phyloP scores from a whole-genome alignment of 2,329 filamentous ascomycete species.

The Fusarium sp. region DNA sequence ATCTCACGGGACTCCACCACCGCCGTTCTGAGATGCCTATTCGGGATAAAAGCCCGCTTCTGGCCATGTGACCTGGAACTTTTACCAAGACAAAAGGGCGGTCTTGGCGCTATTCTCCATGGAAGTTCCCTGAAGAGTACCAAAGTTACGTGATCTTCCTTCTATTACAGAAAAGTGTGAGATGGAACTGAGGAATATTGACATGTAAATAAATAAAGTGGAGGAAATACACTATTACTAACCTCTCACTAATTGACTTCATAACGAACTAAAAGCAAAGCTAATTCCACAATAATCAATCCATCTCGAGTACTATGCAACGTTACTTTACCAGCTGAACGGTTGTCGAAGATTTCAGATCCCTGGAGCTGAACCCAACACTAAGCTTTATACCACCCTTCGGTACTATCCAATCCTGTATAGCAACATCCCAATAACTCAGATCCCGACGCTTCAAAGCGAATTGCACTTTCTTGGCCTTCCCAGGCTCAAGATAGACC shows the following conservation, averaged over 20 bases:
- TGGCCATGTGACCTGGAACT: neutral
- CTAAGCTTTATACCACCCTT: conserved; percentile 37
- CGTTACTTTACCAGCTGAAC: neutral
- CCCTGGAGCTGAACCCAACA: conserved; percentile 41
- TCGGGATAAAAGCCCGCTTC: neutral
- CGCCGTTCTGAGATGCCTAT: neutral
- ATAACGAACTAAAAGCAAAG: neutral
- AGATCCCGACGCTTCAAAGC: conserved; percentile 57
- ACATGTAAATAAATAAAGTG: rapidly evolving
- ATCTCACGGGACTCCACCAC: neutral
- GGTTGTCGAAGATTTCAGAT: conserved; percentile 12
- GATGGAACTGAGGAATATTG: neutral
- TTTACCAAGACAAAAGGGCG: neutral
- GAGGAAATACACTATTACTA: neutral
- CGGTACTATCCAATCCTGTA: conserved; percentile 52
- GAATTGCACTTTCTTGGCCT: conserved; percentile 54
- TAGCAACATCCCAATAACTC: conserved; percentile 57
- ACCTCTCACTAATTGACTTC: neutral
- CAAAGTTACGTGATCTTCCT: too few species aligned
- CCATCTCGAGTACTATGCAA: rapidly evolving
- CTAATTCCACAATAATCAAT: neutral
- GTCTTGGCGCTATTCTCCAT: neutral
- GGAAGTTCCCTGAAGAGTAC: neutral
- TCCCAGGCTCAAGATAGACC: conserved; percentile 52
- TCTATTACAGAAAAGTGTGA: rapidly evolving